These are phyloP conservation scores for Rhynchosporium graminicola DNA, from an alignment of 2,329 filamentous ascomycete species.

Conservation along the genomic window DNA sequence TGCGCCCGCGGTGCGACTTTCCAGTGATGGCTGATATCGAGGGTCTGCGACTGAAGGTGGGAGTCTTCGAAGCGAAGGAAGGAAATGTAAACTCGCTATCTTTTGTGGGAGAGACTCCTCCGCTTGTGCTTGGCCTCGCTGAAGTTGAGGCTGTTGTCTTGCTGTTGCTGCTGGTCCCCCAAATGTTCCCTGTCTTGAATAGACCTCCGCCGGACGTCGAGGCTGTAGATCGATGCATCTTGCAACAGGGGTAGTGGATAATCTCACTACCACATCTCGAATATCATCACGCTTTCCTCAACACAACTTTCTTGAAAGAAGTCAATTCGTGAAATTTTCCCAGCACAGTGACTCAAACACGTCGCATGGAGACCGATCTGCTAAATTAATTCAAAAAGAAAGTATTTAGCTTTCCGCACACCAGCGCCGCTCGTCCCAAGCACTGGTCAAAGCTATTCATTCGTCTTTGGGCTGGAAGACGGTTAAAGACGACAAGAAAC, in stretches of 20 bases:
- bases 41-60: slow-evolving; percentile 55
- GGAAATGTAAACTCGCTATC: slow-evolving; percentile 30
- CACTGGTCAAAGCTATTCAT: slow-evolving; percentile 1
- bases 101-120: slow-evolving; percentile 22
- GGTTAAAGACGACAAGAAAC: neutral
- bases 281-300: neutral
- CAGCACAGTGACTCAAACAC: neutral
- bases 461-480: neutral
- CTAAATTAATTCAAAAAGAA: slow-evolving; percentile 1
- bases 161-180: slow-evolving; percentile 31
- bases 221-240: slow-evolving; percentile 23
- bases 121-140: slow-evolving; percentile 36
- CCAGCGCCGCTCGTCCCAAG: neutral
- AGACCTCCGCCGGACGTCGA: slow-evolving; percentile 21
- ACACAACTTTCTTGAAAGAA: neutral
- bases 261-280: slow-evolving; percentile 8
- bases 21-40: slow-evolving; percentile 48
- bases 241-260: slow-evolving; percentile 15
- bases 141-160: slow-evolving; percentile 30
- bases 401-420: neutral
- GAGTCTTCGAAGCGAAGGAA: slow-evolving; percentile 46
- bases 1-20: slow-evolving; percentile 43
- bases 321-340: neutral
- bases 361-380: neutral
- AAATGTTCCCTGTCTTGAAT: slow-evolving; percentile 28